A percentile compares a stretch with the other conserved stretches of the same genome.
Conservation (phyloP, 2,329 filamentous ascomycete genomes). For the Epichloe typhina region DNA sequence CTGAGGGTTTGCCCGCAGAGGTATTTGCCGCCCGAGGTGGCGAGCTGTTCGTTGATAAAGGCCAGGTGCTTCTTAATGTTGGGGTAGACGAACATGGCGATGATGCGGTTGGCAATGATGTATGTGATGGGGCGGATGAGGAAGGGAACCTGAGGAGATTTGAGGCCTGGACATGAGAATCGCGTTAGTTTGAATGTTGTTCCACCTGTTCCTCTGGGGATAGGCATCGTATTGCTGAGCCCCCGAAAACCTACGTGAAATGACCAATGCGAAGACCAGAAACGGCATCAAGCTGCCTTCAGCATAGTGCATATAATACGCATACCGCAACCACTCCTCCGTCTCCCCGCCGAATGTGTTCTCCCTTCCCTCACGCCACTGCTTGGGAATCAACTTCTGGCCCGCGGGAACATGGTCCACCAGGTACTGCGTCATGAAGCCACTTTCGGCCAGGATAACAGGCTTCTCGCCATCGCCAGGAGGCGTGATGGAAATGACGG, state of each 20-base stretch:
- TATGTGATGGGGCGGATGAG: constrained; percentile 38
- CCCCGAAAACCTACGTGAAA: constrained; percentile 28
- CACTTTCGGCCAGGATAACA: constrained; percentile 67
- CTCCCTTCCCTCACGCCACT: constrained; percentile 45
- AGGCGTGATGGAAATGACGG: constrained; percentile 54
- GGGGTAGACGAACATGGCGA: constrained; percentile 30
- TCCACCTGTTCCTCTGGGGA: background rate
- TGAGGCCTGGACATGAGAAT: constrained; percentile 22
- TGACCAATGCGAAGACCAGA: constrained; percentile 50
- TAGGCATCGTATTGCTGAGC: no score
- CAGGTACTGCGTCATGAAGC: constrained; percentile 69
- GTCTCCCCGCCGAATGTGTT: constrained; percentile 46
- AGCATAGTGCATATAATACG: constrained; percentile 68
- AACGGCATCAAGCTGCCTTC: constrained; percentile 74
- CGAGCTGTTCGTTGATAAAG: constrained; percentile 37
- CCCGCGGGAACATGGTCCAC: constrained; percentile 45
- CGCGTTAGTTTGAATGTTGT: background rate
- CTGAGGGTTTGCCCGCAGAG: constrained; percentile 36
- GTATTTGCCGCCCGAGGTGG: constrained; percentile 31
- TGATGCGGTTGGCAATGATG: constrained; percentile 28
- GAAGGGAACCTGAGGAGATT: constrained; percentile 34
- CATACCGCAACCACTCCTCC: constrained; percentile 44
- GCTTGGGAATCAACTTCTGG: constrained; percentile 34
- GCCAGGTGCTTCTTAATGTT: constrained; percentile 33
- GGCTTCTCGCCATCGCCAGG: constrained; percentile 25